Conservation (phyloP, 495 filamentous ascomycete species). For the Glonium stellatum region DNA sequence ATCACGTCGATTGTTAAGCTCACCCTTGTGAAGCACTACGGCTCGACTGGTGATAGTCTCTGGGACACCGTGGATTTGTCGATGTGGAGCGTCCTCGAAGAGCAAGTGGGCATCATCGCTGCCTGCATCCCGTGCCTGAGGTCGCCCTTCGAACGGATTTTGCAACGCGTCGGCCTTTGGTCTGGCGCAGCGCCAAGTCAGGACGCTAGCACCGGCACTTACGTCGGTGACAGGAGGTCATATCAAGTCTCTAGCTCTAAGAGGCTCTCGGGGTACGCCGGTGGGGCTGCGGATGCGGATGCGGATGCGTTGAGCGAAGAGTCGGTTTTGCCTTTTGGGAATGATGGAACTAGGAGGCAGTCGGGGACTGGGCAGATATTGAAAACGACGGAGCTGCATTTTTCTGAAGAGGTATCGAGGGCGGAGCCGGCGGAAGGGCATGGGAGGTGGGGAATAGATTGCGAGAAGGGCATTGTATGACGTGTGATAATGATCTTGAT, state of each 20-base stretch:
- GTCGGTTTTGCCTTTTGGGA: background rate
- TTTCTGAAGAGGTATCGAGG: conserved; percentile 7
- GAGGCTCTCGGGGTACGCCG: background rate
- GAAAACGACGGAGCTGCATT: conserved; percentile 17
- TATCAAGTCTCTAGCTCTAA: conserved; percentile 1
- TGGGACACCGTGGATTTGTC: conserved; percentile 29
- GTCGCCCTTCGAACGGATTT: conserved; percentile 27
- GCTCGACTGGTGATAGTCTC: conserved; percentile 23
- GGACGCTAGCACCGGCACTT: no score
- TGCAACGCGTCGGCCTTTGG: conserved; percentile 12
- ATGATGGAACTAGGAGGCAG: background rate
- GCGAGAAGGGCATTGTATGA: background rate
- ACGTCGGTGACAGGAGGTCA: background rate
- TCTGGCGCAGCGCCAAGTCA: background rate
- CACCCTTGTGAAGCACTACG: conserved; percentile 25
- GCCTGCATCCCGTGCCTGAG: conserved; percentile 32
- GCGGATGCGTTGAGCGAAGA: conserved; percentile 8
- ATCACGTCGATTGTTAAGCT: conserved; percentile 31
- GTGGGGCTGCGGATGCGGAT: background rate
- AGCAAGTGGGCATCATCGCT: conserved; percentile 31
- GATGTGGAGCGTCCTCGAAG: conserved; percentile 31
- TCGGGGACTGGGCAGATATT: conserved; percentile 7
- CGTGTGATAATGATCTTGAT: no score
- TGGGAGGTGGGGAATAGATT: background rate
- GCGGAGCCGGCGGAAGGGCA: background rate